These are phyloP conservation scores for Mycena rebaudengoi DNA, from an alignment of 768 basidiomycete species.

Conservation along the genomic window DNA sequence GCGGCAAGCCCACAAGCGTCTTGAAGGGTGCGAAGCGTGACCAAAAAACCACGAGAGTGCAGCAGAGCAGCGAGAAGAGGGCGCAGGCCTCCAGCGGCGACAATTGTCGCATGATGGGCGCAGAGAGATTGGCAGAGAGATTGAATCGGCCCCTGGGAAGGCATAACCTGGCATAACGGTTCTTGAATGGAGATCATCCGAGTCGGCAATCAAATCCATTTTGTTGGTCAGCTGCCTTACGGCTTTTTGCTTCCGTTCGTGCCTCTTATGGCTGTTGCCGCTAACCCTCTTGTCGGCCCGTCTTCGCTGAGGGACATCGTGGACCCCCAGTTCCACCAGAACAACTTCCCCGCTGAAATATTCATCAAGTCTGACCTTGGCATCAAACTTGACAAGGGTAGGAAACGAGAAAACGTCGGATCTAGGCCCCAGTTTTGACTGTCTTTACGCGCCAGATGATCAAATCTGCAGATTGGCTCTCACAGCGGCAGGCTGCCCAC, in stretches of 20 bases:
- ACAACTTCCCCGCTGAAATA: slow-evolving; percentile 80
- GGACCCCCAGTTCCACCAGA: slow-evolving; percentile 93
- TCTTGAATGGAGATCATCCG: too few species aligned
- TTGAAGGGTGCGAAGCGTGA: slow-evolving; percentile 5
- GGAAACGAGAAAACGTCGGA: slow-evolving; percentile 26
- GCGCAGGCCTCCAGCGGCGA: slow-evolving; percentile 14
- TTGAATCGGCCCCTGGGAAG: neutral
- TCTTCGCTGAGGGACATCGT: slow-evolving; percentile 75
- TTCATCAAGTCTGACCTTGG: slow-evolving; percentile 85
- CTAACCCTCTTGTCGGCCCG: slow-evolving; percentile 64
- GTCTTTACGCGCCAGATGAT: slow-evolving; percentile 64
- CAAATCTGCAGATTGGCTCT: slow-evolving; percentile 92
- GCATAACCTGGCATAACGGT: too few species aligned
- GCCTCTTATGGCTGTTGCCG: too few species aligned
- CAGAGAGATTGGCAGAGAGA: neutral
- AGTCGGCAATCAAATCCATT: too few species aligned
- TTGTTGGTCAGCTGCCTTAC: too few species aligned
- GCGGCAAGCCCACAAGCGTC: slow-evolving; percentile 29
- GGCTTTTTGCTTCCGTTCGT: too few species aligned
- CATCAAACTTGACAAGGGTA: slow-evolving; percentile 93
- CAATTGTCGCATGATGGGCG: slow-evolving; percentile 12
- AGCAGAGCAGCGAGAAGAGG: slow-evolving; percentile 20
- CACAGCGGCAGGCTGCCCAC: slow-evolving; percentile 85
- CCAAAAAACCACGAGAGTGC: slow-evolving; percentile 23
- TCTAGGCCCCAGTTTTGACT: neutral